Conservation (phyloP, 2,329 filamentous ascomycete species). For the Xylaria sp. region DNA sequence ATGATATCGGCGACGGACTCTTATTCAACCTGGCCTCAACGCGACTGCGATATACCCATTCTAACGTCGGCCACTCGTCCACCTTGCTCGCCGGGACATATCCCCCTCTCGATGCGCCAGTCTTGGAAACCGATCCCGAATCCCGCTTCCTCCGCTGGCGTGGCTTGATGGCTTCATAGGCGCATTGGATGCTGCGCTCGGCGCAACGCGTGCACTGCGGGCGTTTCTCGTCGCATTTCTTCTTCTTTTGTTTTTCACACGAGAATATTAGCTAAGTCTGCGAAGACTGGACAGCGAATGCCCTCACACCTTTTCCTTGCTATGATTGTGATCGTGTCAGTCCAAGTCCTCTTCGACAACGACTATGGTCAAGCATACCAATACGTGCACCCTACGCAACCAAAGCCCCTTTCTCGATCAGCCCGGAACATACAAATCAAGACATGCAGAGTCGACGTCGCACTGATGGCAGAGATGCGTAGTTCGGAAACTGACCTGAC, state of each 20-base stretch:
- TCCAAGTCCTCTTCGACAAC: conserved; percentile 11
- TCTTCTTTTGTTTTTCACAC: conserved; percentile 40
- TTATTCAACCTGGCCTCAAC: conserved; percentile 13
- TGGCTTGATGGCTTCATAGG: conserved; percentile 45
- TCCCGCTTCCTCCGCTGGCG: conserved; percentile 39
- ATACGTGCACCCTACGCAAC: conserved; percentile 43
- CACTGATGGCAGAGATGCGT: background rate
- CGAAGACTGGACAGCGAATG: background rate
- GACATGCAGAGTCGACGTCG: background rate
- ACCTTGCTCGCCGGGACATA: conserved; percentile 16
- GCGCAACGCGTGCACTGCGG: conserved; percentile 47
- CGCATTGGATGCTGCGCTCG: conserved; percentile 45
- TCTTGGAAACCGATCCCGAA: conserved; percentile 22
- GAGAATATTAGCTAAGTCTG: conserved; percentile 3
- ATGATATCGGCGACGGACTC: conserved; percentile 9
- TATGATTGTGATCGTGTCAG: conserved; percentile 25
- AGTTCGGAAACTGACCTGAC: conserved; percentile 43
- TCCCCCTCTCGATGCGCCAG: conserved; percentile 9
- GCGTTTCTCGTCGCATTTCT: conserved; percentile 52
- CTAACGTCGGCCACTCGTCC: conserved; percentile 20
- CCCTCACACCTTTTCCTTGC: conserved; percentile 49
- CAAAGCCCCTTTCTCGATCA: conserved; percentile 21
- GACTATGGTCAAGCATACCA: conserved; percentile 39
- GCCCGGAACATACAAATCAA: conserved; percentile 10
- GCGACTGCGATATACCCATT: conserved; percentile 23